These are phyloP conservation scores for Torulaspora maleeae DNA, from an alignment of 805 yeast species.

Conservation along the genomic window DNA sequence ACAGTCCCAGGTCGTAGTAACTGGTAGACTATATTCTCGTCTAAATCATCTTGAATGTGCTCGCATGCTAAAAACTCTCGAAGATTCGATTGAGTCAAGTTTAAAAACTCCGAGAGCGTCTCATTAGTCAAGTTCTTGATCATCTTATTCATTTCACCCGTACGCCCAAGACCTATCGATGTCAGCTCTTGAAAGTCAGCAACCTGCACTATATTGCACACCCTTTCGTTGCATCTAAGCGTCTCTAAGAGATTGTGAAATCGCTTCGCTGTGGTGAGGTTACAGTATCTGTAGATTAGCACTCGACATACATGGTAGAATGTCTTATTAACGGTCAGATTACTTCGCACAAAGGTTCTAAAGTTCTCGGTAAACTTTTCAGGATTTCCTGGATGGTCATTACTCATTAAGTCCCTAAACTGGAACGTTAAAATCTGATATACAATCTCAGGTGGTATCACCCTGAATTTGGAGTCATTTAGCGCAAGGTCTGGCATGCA, in stretches of 20 bases:
- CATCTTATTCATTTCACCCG: slow-evolving; percentile 84
- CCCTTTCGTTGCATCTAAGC: slow-evolving; percentile 41
- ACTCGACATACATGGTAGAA: slow-evolving; percentile 55
- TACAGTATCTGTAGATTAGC: slow-evolving; percentile 60
- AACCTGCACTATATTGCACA: slow-evolving; percentile 58
- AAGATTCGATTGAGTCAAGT: slow-evolving; percentile 55
- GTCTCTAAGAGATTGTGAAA: slow-evolving; percentile 67
- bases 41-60: slow-evolving; percentile 78
- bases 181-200: slow-evolving; percentile 88
- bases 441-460: slow-evolving; percentile 52
- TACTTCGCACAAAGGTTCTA: slow-evolving; percentile 47
- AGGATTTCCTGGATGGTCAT: slow-evolving; percentile 48
- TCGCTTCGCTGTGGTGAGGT: slow-evolving; percentile 74
- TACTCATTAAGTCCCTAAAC: slow-evolving; percentile 46
- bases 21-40: slow-evolving; percentile 39
- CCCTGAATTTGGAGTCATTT: slow-evolving; percentile 2
- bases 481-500: slow-evolving; percentile 5
- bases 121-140: slow-evolving; percentile 82
- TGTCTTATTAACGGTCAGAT: slow-evolving; percentile 52
- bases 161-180: slow-evolving; percentile 82
- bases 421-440: slow-evolving; percentile 52
- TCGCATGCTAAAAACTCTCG: slow-evolving; percentile 80
- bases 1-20: slow-evolving; percentile 32
- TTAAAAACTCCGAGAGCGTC: slow-evolving; percentile 62
- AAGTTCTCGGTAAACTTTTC: slow-evolving; percentile 42